Evolutionary conservation across 2,329 filamentous ascomycete genomes (phyloP).

Genomic region (Verticillium zaregamsianum): DNA sequence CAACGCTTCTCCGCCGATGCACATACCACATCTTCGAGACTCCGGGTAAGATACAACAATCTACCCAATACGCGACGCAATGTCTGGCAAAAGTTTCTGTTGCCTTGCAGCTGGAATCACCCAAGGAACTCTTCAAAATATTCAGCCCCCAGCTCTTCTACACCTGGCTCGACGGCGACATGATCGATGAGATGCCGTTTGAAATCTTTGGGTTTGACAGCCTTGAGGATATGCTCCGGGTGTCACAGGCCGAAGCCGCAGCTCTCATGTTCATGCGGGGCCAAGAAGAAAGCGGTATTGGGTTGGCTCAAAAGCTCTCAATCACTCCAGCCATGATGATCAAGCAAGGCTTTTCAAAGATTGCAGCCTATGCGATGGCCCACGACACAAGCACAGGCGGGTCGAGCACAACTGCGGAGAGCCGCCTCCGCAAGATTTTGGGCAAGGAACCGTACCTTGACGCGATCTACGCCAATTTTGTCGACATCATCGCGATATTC

Average conservation of each 20-base stretch:
- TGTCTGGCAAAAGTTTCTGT: constrained; percentile 66
- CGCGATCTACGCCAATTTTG: constrained; percentile 65
- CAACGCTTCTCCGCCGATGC: constrained; percentile 78
- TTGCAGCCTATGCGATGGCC: constrained; percentile 78
- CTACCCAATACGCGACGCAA: constrained; percentile 65
- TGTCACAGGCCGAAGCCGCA: constrained; percentile 72
- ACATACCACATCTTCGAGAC: constrained; percentile 95
- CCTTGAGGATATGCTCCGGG: constrained; percentile 63
- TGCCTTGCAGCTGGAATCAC: constrained; percentile 58
- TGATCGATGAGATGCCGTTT: constrained; percentile 71
- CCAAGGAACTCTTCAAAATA: constrained; percentile 70
- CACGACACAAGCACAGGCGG: constrained; percentile 58
- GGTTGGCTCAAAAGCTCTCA: constrained; percentile 56
- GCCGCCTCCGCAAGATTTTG: constrained; percentile 63
- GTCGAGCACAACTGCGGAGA: constrained; percentile 54
- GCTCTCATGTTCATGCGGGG: constrained; percentile 81
- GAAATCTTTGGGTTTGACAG: constrained; percentile 75
- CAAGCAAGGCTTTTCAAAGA: constrained; percentile 67
- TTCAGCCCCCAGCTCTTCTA: constrained; percentile 88
- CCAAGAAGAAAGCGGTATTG: constrained; percentile 57
- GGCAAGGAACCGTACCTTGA: constrained; percentile 61
- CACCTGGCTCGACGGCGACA: constrained; percentile 74
- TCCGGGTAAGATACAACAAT: constrained; percentile 65
- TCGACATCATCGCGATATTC: constrained; percentile 71
- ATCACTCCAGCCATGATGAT: constrained; percentile 55